Evolutionary conservation across 257 asterid species (phyloP).

Genomic region (Solanum habrochaites): DNA sequence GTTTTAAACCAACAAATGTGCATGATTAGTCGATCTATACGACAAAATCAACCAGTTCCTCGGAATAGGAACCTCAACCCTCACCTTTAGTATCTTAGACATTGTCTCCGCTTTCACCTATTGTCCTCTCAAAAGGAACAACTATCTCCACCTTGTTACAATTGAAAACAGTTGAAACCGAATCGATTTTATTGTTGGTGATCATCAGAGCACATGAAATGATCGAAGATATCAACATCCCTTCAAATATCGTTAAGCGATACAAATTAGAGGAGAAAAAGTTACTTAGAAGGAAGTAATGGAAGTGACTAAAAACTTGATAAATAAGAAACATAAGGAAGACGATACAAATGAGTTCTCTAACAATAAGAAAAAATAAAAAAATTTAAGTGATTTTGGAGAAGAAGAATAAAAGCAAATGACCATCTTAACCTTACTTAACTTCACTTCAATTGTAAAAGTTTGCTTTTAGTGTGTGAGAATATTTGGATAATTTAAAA

Average conservation of each 20-base stretch:
- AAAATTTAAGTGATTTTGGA: not conserved
- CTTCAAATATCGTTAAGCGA: no score
- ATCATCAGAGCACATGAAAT: not conserved
- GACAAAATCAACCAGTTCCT: not conserved
- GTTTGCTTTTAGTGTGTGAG: not conserved
- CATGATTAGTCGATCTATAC: no score
- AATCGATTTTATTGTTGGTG: not conserved
- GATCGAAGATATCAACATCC: fast-evolving
- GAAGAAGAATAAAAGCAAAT: not conserved
- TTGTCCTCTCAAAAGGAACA: not conserved
- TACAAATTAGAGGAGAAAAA: no score
- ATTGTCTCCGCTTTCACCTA: not conserved
- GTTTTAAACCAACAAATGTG: slow-evolving; percentile 29
- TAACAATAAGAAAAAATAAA: no score
- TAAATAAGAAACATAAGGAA: no score
- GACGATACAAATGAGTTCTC: no score
- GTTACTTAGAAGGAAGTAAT: no score
- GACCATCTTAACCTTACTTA: slow-evolving; percentile 6
- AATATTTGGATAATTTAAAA: no score
- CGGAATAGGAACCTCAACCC: not conserved
- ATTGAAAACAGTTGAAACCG: not conserved
- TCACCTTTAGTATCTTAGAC: not conserved
- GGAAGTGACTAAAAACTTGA: not conserved
- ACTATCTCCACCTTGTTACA: not conserved
- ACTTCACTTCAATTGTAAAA: not conserved